Base-by-base conservation (phyloP, 2,329 filamentous ascomycete species). In the Sclerotinia spermophila region DNA sequence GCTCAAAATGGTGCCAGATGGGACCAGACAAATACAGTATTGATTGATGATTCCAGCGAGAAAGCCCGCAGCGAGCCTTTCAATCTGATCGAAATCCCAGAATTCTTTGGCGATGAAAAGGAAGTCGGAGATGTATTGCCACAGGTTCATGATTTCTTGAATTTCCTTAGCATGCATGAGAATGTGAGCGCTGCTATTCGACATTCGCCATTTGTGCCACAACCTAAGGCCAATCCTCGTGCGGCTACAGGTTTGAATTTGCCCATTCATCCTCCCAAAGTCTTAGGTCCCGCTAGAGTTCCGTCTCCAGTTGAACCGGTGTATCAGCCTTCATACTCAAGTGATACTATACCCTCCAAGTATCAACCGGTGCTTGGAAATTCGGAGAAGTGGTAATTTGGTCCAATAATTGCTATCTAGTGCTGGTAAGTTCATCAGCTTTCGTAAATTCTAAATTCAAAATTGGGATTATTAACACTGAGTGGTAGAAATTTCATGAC, bases 21-120 rank as follows among this genome's bases (percentile, higher is more conserved):
- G 91, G 86, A 89, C 76, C 94, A 97, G 81, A 85, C 85, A 66
- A 97, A 98, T 80, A 98, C 96, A 0, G 86, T 98, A 10, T 84
- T 99, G 38, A 89, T 98, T 53, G 96, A 99, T 76, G 96, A 98
- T 81, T 92, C 90, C 42, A 76, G 81, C 1, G 86, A 94, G 77
- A 99, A 98, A 83, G 94, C 90, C 0, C 85, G 87, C 38, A 90
- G 86, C 69, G 93, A 99, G 80, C 96, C 96, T 0, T 87, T 88
- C 81, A 98, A 98, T 76, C 85, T 96, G 33, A 81, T 98, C 15
- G 84, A 89, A 74, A 86, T 98, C 33, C 92, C 94, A 0, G 93
- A 96, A 80, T 97, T 96, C 78, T 79, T 80, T 3, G 87, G 85
- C 19, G 71, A 83, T 48, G 58, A 71, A 2, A 72, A 77, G 10